Conservation (phyloP, 1,284 basidiomycete genomes). For the Cystobasidium slooffiae region DNA sequence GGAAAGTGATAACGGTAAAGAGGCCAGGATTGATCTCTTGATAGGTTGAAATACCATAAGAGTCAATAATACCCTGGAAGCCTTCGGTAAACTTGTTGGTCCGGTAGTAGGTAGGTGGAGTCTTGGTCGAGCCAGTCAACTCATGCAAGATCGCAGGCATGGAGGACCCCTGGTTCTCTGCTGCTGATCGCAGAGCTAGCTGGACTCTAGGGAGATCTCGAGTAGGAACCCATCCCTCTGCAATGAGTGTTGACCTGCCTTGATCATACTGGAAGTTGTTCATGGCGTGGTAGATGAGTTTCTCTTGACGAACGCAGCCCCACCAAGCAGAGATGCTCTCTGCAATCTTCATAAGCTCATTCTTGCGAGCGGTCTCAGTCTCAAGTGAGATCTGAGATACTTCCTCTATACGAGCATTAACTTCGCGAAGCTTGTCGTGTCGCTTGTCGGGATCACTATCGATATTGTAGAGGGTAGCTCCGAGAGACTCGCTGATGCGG, state of each 20-base stretch:
- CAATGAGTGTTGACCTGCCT: slow-evolving; percentile 89
- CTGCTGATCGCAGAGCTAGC: slow-evolving; percentile 85
- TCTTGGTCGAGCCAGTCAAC: slow-evolving; percentile 77
- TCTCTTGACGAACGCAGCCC: slow-evolving; percentile 93
- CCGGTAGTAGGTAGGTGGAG: slow-evolving; percentile 92
- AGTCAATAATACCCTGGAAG: slow-evolving; percentile 98
- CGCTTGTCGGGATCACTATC: slow-evolving; percentile 93
- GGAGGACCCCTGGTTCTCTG: slow-evolving; percentile 74
- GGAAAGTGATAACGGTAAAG: slow-evolving; percentile 59
- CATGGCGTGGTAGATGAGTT: slow-evolving; percentile 90
- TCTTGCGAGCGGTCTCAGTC: slow-evolving; percentile 80
- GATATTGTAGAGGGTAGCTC: slow-evolving; percentile 93
- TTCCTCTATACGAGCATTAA: slow-evolving; percentile 88
- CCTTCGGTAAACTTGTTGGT: slow-evolving; percentile 97
- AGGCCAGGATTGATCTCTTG: slow-evolving; percentile 98
- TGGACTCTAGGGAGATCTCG: slow-evolving; percentile 87
- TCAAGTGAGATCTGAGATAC: slow-evolving; percentile 88
- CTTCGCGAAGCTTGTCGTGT: slow-evolving; percentile 84
- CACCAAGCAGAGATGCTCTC: slow-evolving; percentile 88
- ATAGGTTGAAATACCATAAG: slow-evolving; percentile 92
- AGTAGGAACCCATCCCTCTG: slow-evolving; percentile 97
- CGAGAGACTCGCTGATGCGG: slow-evolving; percentile 93
- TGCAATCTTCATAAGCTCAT: slow-evolving; percentile 83
- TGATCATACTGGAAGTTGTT: slow-evolving; percentile 95
- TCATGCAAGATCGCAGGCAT: slow-evolving; percentile 92